phyloP scores from a whole-genome alignment of 805 yeast species.

The Diddensiella santjacobensis region DNA sequence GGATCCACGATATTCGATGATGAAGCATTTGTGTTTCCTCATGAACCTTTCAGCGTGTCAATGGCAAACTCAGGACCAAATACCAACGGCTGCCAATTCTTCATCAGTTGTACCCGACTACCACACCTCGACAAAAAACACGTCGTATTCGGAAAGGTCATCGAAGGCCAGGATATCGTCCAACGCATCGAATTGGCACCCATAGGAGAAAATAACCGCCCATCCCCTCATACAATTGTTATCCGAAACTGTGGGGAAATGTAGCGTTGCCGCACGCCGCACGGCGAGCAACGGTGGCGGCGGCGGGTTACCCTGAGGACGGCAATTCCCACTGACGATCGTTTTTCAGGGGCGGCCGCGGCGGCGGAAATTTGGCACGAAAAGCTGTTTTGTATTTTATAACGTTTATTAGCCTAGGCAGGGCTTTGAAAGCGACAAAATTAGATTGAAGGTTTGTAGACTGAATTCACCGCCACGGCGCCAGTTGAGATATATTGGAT shows the following conservation, averaged over 20 bases:
- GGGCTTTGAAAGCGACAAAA: no score
- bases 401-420: no score
- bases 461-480: no score
- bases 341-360: neutral
- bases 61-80: conserved; percentile 63
- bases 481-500: no score
- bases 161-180: conserved; percentile 39
- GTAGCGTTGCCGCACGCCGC: conserved; percentile 17
- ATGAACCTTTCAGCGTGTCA: conserved; percentile 44
- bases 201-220: conserved; percentile 32
- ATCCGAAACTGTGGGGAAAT: conserved; percentile 38
- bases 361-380: no score
- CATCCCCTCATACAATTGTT: conserved; percentile 30
- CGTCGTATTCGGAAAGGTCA: conserved; percentile 48
- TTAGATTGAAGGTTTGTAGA: no score
- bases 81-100: conserved; percentile 60
- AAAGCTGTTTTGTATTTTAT: no score
- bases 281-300: neutral
- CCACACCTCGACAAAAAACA: conserved; percentile 45
- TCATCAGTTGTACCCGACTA: conserved; percentile 39
- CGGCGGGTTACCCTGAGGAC: neutral
- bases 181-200: conserved; percentile 30
- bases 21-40: conserved; percentile 38
- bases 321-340: neutral
- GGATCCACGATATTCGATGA: conserved; percentile 42